phyloP scores from a whole-genome alignment of 1,139 yeast species.

The Spencermartinsiella ligniputridi region DNA sequence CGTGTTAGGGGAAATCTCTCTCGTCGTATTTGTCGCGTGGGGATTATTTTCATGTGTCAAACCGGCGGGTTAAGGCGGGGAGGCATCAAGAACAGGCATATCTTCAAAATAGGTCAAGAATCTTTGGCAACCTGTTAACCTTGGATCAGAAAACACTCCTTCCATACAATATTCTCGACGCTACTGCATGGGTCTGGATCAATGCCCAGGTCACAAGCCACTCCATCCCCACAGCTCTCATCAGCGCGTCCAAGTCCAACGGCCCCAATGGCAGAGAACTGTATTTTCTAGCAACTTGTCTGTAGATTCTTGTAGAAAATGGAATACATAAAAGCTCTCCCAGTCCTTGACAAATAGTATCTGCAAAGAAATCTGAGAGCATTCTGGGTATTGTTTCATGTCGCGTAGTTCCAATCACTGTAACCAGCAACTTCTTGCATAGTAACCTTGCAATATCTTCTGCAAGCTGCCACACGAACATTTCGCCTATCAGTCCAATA shows the following conservation, averaged over 20 bases:
- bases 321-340: constrained; percentile 9
- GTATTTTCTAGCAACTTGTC: constrained; percentile 5
- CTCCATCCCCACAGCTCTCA: constrained; percentile 5
- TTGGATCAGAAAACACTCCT: not conserved
- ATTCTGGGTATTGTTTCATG: not conserved
- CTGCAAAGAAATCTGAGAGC: constrained; percentile 2
- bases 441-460: not conserved
- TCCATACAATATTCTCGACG: not conserved
- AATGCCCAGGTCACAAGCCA: constrained; percentile 8
- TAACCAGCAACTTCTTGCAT: not conserved
- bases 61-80: no score
- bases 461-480: not conserved
- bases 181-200: constrained; percentile 1
- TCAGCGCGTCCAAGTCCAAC: not conserved
- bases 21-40: not conserved
- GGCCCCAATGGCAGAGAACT: not conserved
- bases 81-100: not conserved
- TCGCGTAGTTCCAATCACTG: not conserved
- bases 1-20: not conserved
- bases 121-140: not conserved
- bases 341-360: not conserved
- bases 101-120: not conserved
- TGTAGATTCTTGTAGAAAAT: constrained; percentile 1
- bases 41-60: no score
- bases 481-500: not conserved